Percentiles rank a stretch among this genome's conserved stretches.
Conservation (phyloP, 2,329 filamentous ascomycete species). For the Purpureocillium lavendulum region DNA sequence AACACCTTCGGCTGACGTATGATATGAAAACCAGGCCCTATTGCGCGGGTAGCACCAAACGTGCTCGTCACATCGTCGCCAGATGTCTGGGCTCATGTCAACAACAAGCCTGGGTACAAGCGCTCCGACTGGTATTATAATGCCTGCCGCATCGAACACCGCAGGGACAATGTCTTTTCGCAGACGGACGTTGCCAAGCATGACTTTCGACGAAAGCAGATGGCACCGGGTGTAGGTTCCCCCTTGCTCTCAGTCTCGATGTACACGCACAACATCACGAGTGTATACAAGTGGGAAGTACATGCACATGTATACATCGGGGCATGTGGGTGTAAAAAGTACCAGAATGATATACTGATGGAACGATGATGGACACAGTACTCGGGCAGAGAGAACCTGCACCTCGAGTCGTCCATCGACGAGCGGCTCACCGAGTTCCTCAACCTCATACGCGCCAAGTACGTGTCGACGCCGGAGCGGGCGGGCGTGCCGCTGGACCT, state of each 20-base stretch:
- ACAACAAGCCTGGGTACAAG: constrained; percentile 30
- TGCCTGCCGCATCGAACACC: constrained; percentile 37
- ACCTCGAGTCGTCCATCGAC: constrained; percentile 41
- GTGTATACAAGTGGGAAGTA: no score
- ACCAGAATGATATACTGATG: no score
- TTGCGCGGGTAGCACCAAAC: constrained; percentile 32
- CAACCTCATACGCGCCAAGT: constrained; percentile 33
- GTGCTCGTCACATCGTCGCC: constrained; percentile 39
- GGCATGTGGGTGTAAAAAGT: no score
- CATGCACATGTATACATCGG: no score
- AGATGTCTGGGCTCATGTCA: constrained; percentile 35
- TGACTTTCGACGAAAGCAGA: constrained; percentile 33
- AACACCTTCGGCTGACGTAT: no score
- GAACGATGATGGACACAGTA: no score
- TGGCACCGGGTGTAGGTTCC: constrained; percentile 40
- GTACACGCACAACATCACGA: no score
- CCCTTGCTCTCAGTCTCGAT: no score
- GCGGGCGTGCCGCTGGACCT: constrained; percentile 31
- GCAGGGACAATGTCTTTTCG: constrained; percentile 44
- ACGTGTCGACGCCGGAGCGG: constrained; percentile 21
- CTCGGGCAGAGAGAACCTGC: constrained; percentile 44
- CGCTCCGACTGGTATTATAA: constrained; percentile 35
- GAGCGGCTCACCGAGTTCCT: constrained; percentile 34
- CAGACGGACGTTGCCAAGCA: constrained; percentile 41
- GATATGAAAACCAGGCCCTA: constrained; percentile 4